Base-by-base conservation (phyloP, 768 basidiomycete species). In the Kwoniella pini region DNA sequence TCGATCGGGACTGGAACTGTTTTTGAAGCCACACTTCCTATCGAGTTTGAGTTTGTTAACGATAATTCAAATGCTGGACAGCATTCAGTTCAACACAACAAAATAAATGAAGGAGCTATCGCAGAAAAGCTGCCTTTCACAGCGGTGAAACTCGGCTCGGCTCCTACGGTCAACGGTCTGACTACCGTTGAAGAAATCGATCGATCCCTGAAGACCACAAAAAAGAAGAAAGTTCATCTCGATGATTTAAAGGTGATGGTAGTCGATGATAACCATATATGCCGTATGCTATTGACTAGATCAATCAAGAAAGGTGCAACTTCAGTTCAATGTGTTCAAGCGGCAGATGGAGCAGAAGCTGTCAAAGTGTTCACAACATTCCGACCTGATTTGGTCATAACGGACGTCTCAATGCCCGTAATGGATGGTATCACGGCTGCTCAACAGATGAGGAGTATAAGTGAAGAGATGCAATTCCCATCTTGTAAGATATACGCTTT, bases 321-420 rank as follows among this genome's bases (percentile, higher is more conserved):
- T 54, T 38, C 44, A 2, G 56, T 68, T 17, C 19, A 51, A n/a
- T 45, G 49, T 10, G 28, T 26, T 0, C 52, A 69, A 54, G 74
- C 71, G 5, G 48, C 57, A 12, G 62, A 72, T 30, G 71, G 71
- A 2, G 24, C 54, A 44, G 53, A 68, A 28, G 74, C 65, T 2
- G 27, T 75, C 13, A 62, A 72, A 17, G 17, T 46, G 0, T 69
- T 69, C 40, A 49, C 22, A 1, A 53, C 56, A 1, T 67, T 65
- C 36, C 36, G 24, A 17, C 74, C 74, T 1, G 56, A 72, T 51
- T 30, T 75, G 26, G 63, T 69, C 0, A 48, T 72, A 13, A 67
- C 69, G n/a, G 74, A 75, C 54, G 61, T 75, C 4, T 69, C 67
- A 5, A 75, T 75, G 74, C 74, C 74, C 0, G 56, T 62, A 5